Evolutionary conservation across 2,329 filamentous ascomycete genomes (phyloP), one percentile per base, ranked within the genome.

Genomic region (Colletotrichum siamense): DNA sequence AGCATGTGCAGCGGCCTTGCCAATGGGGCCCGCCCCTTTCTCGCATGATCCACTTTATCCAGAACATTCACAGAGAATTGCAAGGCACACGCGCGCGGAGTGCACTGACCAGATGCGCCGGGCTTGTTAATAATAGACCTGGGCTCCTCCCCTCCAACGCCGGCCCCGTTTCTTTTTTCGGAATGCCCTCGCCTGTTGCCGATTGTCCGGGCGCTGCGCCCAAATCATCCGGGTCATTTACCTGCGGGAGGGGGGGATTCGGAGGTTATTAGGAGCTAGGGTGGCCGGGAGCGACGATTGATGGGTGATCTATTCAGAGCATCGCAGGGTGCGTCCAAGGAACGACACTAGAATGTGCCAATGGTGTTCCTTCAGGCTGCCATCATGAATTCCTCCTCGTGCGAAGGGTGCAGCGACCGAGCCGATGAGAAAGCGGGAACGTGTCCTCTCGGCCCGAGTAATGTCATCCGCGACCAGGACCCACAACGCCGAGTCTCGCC

Each of bases 121-220:
- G 26, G 28, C 26, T 4, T 66, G 30, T 72, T 75, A 75, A 75
- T 72, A 72, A 75, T 75, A 75, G 73, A 59, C 22, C 24, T 26
- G 22, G 12, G 16, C 22, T 15, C 3, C 9, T 2, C 52, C 49
- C 22, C 13, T n/a, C 52, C 52, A 6, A 22, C 30, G 9, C 36
- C 55, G 24, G 32, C 34, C 44, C 36, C 15, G 16, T 24, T 49
- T 57, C 44, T 69, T 62, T 52, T 64, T 74, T 13, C 49, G 32
- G 63, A 73, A 68, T 73, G 28, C 30, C 69, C 39, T 68, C 63
- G 73, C 69, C 62, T 68, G 26, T 22, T 59, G 63, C 73, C 69
- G 73, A 34, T 28, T 39, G 59, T 36, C 69, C 69, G 73, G 34
- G 36, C 28, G 49, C 22, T 18, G 22, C 52, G 44, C 6, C n/a